A percentile compares a stretch with the other conserved stretches of the same genome.
Evolutionary conservation across 148 eudicot genomes (phyloP).

Genomic region (Cornus kousa): DNA sequence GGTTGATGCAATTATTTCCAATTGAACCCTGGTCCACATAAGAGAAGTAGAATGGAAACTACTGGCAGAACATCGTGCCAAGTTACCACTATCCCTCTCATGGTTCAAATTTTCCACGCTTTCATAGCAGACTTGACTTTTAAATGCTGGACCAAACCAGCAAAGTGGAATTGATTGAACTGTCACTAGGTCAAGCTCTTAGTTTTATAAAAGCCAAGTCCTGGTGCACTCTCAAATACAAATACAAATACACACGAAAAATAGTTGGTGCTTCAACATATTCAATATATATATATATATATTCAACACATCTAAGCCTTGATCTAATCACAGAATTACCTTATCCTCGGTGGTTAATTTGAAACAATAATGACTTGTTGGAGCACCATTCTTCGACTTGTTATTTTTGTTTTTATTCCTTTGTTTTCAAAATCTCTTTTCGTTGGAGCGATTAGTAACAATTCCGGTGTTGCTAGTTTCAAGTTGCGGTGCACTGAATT

Average conservation of each 20-base stretch:
- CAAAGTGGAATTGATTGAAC: background rate
- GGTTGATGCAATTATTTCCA: no score
- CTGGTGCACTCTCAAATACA: no score
- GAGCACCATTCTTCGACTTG: background rate
- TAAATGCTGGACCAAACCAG: background rate
- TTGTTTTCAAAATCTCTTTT: background rate
- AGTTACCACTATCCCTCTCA: background rate
- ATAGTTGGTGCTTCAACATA: no score
- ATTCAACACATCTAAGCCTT: no score
- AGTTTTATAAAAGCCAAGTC: no score
- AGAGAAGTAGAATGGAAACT: background rate
- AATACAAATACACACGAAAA: no score
- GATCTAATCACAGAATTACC: no score
- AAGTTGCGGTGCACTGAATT: background rate
- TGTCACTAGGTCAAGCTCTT: background rate
- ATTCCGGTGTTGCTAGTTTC: background rate
- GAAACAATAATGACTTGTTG: background rate
- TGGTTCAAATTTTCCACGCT: no score
- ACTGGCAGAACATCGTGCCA: background rate
- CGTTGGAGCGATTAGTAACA: background rate
- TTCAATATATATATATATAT: no score
- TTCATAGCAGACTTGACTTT: background rate
- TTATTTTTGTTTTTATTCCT: slow-evolving; percentile 3
- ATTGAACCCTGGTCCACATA: no score
- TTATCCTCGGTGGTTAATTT: no score